Evolutionary conservation across 768 basidiomycete species (phyloP).

Genomic region (Rhizopogon vesiculosus): DNA sequence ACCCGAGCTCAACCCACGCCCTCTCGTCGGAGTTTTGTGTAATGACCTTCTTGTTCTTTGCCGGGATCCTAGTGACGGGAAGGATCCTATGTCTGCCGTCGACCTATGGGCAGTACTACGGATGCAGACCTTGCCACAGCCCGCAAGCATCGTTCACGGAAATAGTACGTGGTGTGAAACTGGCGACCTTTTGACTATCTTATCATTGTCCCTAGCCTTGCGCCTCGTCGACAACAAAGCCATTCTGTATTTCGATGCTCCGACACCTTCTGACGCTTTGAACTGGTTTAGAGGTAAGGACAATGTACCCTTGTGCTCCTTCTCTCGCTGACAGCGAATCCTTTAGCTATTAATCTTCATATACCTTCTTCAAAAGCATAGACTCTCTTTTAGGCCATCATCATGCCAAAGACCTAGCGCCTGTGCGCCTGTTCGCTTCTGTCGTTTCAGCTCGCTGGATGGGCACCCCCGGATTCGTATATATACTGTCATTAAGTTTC

Average conservation of each 20-base stretch:
- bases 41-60: conserved; percentile 93
- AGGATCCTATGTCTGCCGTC: conserved; percentile 67
- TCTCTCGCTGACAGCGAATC: conserved; percentile 1
- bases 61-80: conserved; percentile 78
- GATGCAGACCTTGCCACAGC: conserved; percentile 91
- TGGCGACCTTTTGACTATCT: not conserved
- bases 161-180: conserved; percentile 47
- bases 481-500: conserved; percentile 33
- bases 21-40: conserved; percentile 79
- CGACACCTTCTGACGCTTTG: conserved; percentile 77
- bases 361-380: conserved; percentile 79
- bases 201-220: conserved; percentile 45
- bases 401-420: not conserved
- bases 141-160: conserved; percentile 85
- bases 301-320: not conserved
- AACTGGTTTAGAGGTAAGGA: conserved; percentile 85
- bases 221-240: conserved; percentile 91
- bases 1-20: conserved; percentile 78
- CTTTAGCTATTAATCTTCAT: conserved; percentile 79
- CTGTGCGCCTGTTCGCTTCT: not conserved
- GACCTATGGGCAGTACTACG: conserved; percentile 97
- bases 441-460: conserved; percentile 9
- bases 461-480: conserved; percentile 23
- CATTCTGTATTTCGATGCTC: conserved; percentile 84
- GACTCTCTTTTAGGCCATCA: conserved; percentile 19